Evolutionary conservation across 768 basidiomycete genomes (phyloP), one percentile per base, ranked within the genome.

Genomic region (Collybia sp.): DNA sequence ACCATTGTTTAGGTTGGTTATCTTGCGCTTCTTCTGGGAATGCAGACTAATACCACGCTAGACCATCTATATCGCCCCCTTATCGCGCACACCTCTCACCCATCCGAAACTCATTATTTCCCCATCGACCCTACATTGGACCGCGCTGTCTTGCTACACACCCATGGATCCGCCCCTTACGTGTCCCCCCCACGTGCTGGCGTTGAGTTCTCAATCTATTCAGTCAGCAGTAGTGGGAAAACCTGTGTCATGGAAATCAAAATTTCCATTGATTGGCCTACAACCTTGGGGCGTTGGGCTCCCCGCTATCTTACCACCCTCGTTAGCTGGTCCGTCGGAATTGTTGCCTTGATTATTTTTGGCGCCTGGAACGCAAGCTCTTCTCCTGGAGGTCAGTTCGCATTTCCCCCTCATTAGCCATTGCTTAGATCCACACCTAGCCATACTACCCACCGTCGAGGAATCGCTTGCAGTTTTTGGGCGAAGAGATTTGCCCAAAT

Each of bases 271-370:
- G 88, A 93, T 58, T 82, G 83, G 80, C 69, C 71, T 61, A 71
- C 77, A 9, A 89, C 85, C 1, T 47, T 90, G 5, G 89, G 88
- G 2, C 73, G 86, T 32, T 75, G 80, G 61, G 80, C 82, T 1
- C 68, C 82, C 13, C 73, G 95, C 17, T 97, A 91, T 65, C 76
- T 85, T 40, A 83, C 80, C 30, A 82, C 83, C 2, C 55, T 88
- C 0, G 68, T 83, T 2, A 76, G 77, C 19, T 96, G 93, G 86
- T 72, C 82, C 2, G 67, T 85, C 2, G 91, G 87, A 3, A 63
- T 90, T n/a, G 77, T 82, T 1, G 69, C 76, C 3, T 53, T 88
- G 12, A 55, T 83, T 0, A 45, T 87, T 16, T 83, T 77, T 52
- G 62, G 72, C 30, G 74, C 72, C 5, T 82, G 77, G 79, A 60